Evolutionary conservation across 768 basidiomycete species (phyloP).

Genomic region (Tephrocybe sp.): DNA sequence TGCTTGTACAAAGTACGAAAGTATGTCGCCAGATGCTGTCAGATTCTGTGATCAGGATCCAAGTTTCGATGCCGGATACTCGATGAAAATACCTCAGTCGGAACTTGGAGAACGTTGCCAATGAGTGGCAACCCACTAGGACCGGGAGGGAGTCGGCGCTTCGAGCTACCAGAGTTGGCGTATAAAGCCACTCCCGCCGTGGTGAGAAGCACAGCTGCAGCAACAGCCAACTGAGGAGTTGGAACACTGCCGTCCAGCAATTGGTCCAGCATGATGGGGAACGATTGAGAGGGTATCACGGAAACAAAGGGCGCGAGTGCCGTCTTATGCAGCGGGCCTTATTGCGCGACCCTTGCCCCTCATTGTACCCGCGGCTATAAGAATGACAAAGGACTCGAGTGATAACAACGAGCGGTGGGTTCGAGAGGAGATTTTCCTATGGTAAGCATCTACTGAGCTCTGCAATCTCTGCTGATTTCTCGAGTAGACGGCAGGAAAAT

Average conservation of each 20-base stretch:
- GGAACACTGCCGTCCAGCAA: constrained; percentile 1
- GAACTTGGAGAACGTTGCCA: constrained; percentile 8
- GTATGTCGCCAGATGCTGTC: constrained; percentile 5
- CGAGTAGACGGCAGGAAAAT: not conserved
- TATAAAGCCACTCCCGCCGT: not conserved
- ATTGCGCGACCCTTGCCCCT: not conserved
- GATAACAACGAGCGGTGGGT: not conserved
- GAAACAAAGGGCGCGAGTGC: not conserved
- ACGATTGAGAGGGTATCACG: not conserved
- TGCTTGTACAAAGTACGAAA: constrained; percentile 4
- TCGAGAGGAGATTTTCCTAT: not conserved
- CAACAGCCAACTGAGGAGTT: not conserved
- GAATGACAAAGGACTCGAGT: no score
- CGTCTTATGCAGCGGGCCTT: constrained; percentile 2
- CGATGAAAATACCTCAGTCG: constrained; percentile 1
- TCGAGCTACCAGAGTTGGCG: not conserved
- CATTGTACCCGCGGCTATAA: not conserved
- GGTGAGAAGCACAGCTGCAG: not conserved
- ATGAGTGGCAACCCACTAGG: constrained; percentile 2
- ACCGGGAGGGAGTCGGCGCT: constrained; percentile 1
- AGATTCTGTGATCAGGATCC: not conserved
- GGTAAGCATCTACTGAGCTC: not conserved
- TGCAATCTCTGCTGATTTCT: not conserved
- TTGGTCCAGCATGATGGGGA: not conserved
- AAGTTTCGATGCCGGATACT: not conserved